Conservation (phyloP, 768 basidiomycete genomes). For the Pisolithus sp. region DNA sequence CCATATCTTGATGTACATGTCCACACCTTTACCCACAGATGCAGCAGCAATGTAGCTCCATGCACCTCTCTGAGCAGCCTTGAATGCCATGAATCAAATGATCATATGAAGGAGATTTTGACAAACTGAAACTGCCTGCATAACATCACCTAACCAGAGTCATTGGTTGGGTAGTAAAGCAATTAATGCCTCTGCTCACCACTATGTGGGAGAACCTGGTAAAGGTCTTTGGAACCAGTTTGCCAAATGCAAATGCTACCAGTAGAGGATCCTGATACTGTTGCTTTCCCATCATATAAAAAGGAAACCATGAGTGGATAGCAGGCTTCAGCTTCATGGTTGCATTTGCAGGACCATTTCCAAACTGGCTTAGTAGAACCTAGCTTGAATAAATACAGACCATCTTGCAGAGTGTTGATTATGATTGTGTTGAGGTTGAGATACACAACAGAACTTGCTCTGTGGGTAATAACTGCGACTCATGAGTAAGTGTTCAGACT, state of each 20-base stretch:
- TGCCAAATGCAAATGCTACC: background rate
- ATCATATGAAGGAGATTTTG: background rate
- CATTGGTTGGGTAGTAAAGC: background rate
- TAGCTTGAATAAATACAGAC: background rate
- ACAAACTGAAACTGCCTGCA: background rate
- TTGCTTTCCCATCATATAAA: background rate
- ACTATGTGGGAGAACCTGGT: background rate
- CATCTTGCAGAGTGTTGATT: background rate
- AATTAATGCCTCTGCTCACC: background rate
- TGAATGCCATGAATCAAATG: background rate
- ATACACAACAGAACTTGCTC: background rate
- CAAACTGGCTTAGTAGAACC: background rate
- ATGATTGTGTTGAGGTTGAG: background rate
- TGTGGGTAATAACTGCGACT: background rate
- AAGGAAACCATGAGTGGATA: background rate
- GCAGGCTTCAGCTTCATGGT: background rate
- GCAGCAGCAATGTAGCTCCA: background rate
- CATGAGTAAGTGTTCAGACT: background rate
- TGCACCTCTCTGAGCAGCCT: background rate
- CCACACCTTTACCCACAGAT: background rate
- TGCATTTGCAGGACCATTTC: background rate
- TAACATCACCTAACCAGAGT: background rate
- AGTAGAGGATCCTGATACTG: background rate
- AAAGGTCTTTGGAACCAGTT: background rate
- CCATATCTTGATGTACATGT: slow-evolving; percentile 1